Conservation (phyloP, 23 red algal species). For the Gracilariopsis chorda region DNA sequence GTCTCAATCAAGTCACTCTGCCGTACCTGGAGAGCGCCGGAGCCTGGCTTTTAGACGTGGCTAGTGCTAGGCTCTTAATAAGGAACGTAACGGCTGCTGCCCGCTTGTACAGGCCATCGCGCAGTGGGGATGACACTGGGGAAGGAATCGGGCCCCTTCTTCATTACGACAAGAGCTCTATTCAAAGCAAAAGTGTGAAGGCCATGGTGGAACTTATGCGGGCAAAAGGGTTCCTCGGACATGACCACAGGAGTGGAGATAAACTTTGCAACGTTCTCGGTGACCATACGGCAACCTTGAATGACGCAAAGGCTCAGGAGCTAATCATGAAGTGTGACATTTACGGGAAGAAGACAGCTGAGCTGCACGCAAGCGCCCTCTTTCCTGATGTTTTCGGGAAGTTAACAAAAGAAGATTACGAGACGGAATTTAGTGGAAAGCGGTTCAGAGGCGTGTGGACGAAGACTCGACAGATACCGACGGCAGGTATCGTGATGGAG, state of each 20-base stretch:
- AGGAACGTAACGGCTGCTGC: background rate
- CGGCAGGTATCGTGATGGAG: background rate
- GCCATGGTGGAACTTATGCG: slow-evolving; percentile 11
- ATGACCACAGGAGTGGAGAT: background rate
- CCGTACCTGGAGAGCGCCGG: background rate
- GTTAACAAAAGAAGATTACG: background rate
- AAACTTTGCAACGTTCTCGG: background rate
- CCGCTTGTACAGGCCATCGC: background rate
- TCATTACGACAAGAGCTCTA: background rate
- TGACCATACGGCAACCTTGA: background rate
- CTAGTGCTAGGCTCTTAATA: background rate
- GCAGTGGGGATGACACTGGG: no score
- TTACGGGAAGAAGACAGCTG: background rate
- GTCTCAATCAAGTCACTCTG: background rate
- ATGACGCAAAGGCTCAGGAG: background rate
- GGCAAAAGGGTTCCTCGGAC: background rate
- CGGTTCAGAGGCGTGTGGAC: background rate
- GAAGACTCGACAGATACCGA: background rate
- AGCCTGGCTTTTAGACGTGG: background rate
- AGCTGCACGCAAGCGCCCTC: background rate
- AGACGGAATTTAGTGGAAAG: background rate
- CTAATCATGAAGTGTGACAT: background rate
- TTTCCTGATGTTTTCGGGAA: background rate
- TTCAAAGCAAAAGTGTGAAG: background rate
- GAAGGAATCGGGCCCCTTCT: background rate